Conservation (phyloP, 2,329 filamentous ascomycete genomes). For the Trichophyton mentagrophytes region DNA sequence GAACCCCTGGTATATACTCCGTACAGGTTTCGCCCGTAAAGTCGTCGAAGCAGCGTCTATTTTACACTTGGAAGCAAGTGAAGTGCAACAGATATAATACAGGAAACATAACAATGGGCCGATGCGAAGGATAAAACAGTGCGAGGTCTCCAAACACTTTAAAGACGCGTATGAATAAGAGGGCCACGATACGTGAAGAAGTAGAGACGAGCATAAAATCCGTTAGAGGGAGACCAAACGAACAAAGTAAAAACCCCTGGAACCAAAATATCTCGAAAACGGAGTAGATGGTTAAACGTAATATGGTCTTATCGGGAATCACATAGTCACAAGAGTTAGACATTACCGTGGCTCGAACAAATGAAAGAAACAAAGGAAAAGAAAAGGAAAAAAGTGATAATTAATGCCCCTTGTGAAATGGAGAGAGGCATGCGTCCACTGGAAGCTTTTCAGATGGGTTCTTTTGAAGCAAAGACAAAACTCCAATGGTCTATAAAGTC, state of each 20-base stretch:
- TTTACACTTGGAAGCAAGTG: conserved; percentile 2
- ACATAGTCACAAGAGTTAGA: not conserved
- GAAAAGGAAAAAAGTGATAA: not conserved
- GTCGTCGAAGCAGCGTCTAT: not conserved
- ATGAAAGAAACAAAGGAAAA: not conserved
- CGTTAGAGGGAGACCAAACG: conserved; percentile 1
- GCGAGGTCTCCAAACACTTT: not conserved
- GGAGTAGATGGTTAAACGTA: conserved; percentile 2
- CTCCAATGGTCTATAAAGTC: not conserved
- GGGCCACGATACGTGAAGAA: not conserved
- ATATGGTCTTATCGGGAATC: conserved; percentile 1
- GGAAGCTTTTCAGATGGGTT: not conserved
- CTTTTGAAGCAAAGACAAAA: not conserved
- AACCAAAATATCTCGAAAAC: conserved; percentile 2
- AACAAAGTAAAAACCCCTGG: conserved; percentile 1
- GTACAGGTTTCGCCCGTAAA: not conserved
- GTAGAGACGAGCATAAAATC: not conserved
- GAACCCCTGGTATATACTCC: not conserved
- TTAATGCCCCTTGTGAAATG: not conserved
- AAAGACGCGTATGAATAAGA: not conserved
- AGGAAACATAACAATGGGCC: not conserved
- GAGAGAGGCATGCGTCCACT: not conserved
- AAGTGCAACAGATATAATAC: conserved; percentile 3
- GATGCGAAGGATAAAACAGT: not conserved
- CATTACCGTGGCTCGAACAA: conserved; percentile 1